A percentile compares a stretch with the other conserved stretches of the same genome.
Conservation (phyloP, 768 basidiomycete species). For the Gloeophyllum trabeum region DNA sequence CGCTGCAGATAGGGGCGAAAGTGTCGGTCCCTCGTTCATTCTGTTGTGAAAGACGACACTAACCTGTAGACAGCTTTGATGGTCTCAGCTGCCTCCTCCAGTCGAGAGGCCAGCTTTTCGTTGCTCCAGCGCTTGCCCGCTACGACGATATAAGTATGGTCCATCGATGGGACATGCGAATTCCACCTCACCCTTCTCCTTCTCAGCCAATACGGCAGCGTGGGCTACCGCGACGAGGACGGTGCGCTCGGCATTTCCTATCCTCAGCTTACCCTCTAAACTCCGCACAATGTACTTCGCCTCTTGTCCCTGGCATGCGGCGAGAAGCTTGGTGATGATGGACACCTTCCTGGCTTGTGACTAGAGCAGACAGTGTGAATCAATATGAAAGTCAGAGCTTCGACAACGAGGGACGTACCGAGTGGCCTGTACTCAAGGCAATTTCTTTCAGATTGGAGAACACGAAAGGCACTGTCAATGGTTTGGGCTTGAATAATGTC, state of each 20-base stretch:
- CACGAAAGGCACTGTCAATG: conserved; percentile 79
- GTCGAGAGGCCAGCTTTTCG: conserved; percentile 57
- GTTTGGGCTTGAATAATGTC: conserved; percentile 89
- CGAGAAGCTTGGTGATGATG: conserved; percentile 88
- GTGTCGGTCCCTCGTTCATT: conserved; percentile 6
- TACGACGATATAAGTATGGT: conserved; percentile 18
- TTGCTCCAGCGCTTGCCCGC: conserved; percentile 64
- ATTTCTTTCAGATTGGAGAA: conserved; percentile 90
- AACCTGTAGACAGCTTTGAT: conserved; percentile 94
- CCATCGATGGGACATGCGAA: background rate
- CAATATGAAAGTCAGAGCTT: background rate
- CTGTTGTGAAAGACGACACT: conserved; percentile 7
- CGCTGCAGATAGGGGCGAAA: conserved; percentile 34
- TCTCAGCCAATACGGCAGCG: conserved; percentile 76
- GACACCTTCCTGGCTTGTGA: conserved; percentile 94
- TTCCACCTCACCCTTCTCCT: conserved; percentile 45
- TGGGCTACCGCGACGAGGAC: conserved; percentile 93
- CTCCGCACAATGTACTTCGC: conserved; percentile 96
- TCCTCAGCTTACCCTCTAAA: conserved; percentile 92
- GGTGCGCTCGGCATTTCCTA: conserved; percentile 93
- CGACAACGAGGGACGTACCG: conserved; percentile 33
- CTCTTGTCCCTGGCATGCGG: conserved; percentile 83
- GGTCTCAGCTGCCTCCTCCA: conserved; percentile 67
- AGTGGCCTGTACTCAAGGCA: conserved; percentile 73
- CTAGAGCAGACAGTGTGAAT: conserved; percentile 24